Conservation (phyloP, 2,329 filamentous ascomycete species). For the Thielaviopsis ethacetica region DNA sequence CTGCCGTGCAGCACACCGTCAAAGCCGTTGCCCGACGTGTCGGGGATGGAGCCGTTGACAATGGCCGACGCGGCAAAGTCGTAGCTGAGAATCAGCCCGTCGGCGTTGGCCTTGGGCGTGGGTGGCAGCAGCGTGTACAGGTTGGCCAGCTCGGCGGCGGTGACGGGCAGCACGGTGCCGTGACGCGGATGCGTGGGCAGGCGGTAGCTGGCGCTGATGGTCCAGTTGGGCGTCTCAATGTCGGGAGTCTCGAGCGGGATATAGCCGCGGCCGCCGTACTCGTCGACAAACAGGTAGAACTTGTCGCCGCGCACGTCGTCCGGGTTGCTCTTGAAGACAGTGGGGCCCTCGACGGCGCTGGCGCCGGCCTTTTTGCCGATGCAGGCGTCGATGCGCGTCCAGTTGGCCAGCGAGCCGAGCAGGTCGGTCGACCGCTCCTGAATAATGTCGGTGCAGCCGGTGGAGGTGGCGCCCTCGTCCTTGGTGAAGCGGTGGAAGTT, state of each 20-base stretch:
- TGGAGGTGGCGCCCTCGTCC: conserved; percentile 31
- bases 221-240: conserved; percentile 32
- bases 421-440: conserved; percentile 30
- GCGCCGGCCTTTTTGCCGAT: conserved; percentile 34
- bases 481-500: conserved; percentile 38
- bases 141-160: conserved; percentile 25
- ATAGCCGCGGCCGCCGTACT: conserved; percentile 34
- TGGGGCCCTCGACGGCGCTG: conserved; percentile 32
- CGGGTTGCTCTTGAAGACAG: conserved; percentile 33
- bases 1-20: conserved; percentile 14
- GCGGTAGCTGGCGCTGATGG: conserved; percentile 26
- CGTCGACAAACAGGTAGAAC: conserved; percentile 39
- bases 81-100: conserved; percentile 15
- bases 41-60: conserved; percentile 11
- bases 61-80: conserved; percentile 12
- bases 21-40: conserved; percentile 14
- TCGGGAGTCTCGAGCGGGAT: conserved; percentile 35
- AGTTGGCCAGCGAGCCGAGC: conserved; percentile 24
- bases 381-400: conserved; percentile 29
- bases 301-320: conserved; percentile 33
- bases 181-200: conserved; percentile 34
- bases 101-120: conserved; percentile 8
- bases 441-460: conserved; percentile 37
- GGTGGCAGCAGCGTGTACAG: conserved; percentile 15
- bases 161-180: conserved; percentile 36